phyloP scores from a whole-genome alignment of 306 rosid species.

The Canavalia gladiata region DNA sequence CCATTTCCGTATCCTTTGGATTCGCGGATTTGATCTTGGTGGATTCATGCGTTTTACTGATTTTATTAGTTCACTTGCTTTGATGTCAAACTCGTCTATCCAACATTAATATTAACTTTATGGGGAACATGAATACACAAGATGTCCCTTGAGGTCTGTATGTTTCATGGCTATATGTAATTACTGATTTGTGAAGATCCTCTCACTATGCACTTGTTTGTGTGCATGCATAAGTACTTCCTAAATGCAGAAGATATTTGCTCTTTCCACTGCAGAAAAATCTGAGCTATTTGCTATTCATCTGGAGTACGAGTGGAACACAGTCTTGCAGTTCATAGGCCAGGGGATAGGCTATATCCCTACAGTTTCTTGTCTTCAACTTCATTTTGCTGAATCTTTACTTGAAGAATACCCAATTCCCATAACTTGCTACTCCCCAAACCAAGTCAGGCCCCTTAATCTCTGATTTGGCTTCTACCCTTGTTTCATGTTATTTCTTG shows the following conservation, averaged over 20 bases:
- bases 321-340: background rate
- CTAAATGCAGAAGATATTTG: background rate
- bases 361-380: background rate
- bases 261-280: background rate
- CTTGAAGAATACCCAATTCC: background rate
- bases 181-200: slow-evolving; percentile 6
- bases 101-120: background rate
- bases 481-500: background rate
- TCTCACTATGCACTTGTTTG: background rate
- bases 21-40: slow-evolving; percentile 36
- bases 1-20: slow-evolving; percentile 40
- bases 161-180: background rate
- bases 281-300: background rate
- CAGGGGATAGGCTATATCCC: background rate
- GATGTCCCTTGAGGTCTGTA: background rate
- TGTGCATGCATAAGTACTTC: background rate
- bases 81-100: slow-evolving; percentile 31
- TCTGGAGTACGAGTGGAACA: background rate
- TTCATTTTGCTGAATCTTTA: background rate
- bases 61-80: slow-evolving; percentile 10
- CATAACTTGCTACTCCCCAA: background rate
- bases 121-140: slow-evolving; percentile 11
- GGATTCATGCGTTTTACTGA: slow-evolving; percentile 30
- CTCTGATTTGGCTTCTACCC: background rate
- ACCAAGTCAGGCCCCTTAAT: background rate